Percentiles rank a stretch among this genome's conserved stretches.
Conservation (phyloP, 306 rosid genomes). For the Cucurbita ficifolia region DNA sequence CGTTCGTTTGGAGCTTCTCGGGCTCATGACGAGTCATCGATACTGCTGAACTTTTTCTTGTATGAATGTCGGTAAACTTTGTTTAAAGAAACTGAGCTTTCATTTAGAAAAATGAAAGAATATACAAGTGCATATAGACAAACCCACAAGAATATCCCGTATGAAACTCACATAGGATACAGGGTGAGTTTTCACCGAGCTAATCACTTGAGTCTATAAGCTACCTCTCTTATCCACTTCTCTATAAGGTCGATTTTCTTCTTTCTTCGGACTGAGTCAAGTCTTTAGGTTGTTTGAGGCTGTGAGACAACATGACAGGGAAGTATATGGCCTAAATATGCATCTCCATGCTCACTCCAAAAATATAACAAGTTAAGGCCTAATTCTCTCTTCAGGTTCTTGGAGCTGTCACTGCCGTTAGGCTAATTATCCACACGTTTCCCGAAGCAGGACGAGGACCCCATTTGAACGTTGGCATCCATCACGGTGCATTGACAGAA, state of each 20-base stretch:
- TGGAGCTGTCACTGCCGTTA: constrained; percentile 68
- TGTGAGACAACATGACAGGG: background rate
- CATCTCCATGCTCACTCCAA: background rate
- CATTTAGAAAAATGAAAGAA: too few species aligned
- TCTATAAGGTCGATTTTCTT: too few species aligned
- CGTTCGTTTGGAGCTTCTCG: background rate
- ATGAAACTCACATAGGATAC: too few species aligned
- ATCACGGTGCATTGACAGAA: constrained; percentile 74
- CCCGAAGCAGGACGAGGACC: constrained; percentile 75
- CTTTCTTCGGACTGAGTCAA: too few species aligned
- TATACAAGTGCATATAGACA: too few species aligned
- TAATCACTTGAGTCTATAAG: too few species aligned
- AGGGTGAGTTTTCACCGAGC: too few species aligned
- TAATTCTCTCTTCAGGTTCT: constrained; percentile 33
- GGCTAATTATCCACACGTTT: constrained; percentile 33
- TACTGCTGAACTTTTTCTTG: background rate
- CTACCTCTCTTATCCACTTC: too few species aligned
- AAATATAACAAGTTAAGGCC: background rate
- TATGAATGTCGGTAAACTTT: background rate
- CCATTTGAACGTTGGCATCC: constrained; percentile 50
- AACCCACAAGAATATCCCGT: too few species aligned
- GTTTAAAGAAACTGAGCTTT: background rate
- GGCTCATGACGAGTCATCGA: background rate
- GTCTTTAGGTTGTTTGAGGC: background rate
- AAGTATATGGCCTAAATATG: background rate